Percentiles rank a stretch among this genome's conserved stretches.
Evolutionary conservation across 495 filamentous ascomycete species (phyloP).

Genomic region (Pyronema domesticum): DNA sequence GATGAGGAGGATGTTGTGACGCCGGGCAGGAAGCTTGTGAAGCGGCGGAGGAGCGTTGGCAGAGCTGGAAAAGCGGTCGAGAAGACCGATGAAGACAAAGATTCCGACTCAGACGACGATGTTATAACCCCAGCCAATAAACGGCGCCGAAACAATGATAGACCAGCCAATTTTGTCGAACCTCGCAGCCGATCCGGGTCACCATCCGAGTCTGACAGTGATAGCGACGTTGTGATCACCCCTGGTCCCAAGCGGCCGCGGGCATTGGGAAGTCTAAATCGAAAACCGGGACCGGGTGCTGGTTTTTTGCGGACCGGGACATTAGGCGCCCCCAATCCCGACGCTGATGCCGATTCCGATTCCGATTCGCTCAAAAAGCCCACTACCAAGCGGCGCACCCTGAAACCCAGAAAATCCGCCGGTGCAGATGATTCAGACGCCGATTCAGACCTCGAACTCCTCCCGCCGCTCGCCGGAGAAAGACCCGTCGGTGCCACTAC

Average conservation of each 20-base stretch:
- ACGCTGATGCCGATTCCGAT: no score
- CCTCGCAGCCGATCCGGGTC: not conserved
- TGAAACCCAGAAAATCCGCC: not conserved
- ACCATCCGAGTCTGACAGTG: not conserved
- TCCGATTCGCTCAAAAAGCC: not conserved
- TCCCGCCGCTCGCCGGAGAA: no score
- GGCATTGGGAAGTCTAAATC: no score
- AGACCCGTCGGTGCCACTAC: not conserved
- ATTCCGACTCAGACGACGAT: not conserved
- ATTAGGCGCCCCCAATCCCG: not conserved
- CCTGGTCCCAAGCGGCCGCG: not conserved
- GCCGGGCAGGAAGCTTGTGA: not conserved
- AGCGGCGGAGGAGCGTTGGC: not conserved
- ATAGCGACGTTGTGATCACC: not conserved
- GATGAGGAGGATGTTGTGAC: slow-evolving; percentile 4
- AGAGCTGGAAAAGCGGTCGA: not conserved
- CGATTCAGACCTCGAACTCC: not conserved
- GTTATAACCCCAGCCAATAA: not conserved
- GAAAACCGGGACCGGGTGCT: no score
- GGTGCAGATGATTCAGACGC: not conserved
- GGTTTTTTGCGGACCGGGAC: no score
- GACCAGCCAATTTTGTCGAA: not conserved
- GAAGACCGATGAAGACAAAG: not conserved
- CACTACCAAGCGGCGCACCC: not conserved
- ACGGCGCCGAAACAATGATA: not conserved